These are phyloP conservation scores for Kwoniella botswanensis DNA, from an alignment of 768 basidiomycete species.

Conservation along the genomic window DNA sequence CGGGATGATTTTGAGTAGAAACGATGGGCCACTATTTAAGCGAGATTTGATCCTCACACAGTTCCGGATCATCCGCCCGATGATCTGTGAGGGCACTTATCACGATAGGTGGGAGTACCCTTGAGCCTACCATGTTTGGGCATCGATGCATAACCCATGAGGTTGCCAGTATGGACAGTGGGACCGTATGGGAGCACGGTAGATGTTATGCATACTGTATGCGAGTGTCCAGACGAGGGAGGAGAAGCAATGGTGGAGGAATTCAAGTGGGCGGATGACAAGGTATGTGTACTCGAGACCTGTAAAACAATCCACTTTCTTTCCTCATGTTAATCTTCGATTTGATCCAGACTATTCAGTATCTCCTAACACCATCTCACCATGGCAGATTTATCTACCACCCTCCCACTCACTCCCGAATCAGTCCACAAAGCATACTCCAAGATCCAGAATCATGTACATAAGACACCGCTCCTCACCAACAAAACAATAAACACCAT, in stretches of 20 bases:
- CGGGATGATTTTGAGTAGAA: neutral
- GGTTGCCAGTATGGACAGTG: no score
- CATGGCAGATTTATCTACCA: slow-evolving; percentile 34
- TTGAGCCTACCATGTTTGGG: neutral
- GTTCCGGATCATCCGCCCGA: neutral
- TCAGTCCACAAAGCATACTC: slow-evolving; percentile 36
- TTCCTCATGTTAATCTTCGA: no score
- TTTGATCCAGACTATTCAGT: no score
- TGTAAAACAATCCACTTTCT: no score
- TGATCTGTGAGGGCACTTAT: neutral
- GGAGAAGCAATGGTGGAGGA: no score
- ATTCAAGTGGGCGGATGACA: no score
- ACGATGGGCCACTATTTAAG: neutral
- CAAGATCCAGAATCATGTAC: slow-evolving; percentile 34
- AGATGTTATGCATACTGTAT: no score
- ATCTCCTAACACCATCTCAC: no score
- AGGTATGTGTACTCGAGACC: no score
- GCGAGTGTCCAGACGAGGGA: no score
- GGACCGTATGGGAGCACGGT: no score
- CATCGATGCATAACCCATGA: neutral
- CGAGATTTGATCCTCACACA: neutral
- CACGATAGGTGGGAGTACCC: neutral
- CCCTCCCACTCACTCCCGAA: slow-evolving; percentile 28
- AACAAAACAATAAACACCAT: slow-evolving; percentile 25
- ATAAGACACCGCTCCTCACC: slow-evolving; percentile 44